Evolutionary conservation across 169 alveolate species (phyloP).

Genomic region (Cryptosporidium ryanae): DNA sequence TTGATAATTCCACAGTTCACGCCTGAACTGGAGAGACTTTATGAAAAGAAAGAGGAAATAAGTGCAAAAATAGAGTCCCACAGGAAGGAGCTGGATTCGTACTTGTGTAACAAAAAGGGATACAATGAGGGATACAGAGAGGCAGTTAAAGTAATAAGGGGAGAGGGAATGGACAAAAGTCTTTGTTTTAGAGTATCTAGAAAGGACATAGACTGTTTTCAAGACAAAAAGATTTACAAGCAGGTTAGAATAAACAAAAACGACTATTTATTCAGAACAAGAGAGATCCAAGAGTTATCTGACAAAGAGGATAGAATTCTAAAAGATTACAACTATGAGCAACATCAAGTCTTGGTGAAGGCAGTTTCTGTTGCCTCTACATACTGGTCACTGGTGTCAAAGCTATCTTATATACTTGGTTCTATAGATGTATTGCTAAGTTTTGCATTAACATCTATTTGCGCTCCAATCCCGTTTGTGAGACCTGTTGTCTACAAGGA

Average conservation of each 20-base stretch:
- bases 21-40: conserved; percentile 81
- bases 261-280: conserved; percentile 89
- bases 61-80: conserved; percentile 86
- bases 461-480: conserved; percentile 87
- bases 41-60: conserved; percentile 81
- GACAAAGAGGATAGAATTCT: conserved; percentile 81
- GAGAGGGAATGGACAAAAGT: conserved; percentile 78
- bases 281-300: conserved; percentile 84
- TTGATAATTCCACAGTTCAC: conserved; percentile 87
- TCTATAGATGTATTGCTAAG: conserved; percentile 93
- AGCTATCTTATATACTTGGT: conserved; percentile 87
- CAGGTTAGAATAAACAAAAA: conserved; percentile 88
- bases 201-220: conserved; percentile 79
- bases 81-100: conserved; percentile 84
- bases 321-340: conserved; percentile 85
- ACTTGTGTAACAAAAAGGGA: conserved; percentile 79
- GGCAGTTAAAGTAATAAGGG: conserved; percentile 73
- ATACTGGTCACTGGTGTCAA: conserved; percentile 93
- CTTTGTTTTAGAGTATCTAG: conserved; percentile 89
- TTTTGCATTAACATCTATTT: conserved; percentile 91
- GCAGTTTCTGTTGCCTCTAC: conserved; percentile 94
- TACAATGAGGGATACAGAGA: conserved; percentile 77
- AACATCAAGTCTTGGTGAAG: conserved; percentile 87
- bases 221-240: conserved; percentile 70
- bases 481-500: conserved; percentile 87